Evolutionary conservation across 805 yeast genomes (phyloP).

Genomic region (Teunomyces atbi): DNA sequence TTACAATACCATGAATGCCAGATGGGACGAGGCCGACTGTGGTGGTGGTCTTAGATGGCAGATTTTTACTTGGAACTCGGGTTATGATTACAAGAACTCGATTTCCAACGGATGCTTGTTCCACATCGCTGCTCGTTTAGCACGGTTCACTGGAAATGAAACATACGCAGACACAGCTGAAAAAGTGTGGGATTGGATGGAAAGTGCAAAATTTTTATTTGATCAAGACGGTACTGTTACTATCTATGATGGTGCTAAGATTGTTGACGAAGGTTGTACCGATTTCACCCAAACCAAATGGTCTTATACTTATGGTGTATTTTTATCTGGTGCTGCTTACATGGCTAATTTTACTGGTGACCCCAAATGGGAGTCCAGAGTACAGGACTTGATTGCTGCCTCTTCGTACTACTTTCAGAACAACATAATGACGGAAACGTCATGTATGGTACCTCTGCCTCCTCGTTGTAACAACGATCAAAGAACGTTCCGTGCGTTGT

Average conservation of each 20-base stretch:
- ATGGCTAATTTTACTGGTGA: constrained; percentile 60
- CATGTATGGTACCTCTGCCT: constrained; percentile 49
- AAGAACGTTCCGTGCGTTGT: constrained; percentile 69
- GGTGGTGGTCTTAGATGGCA: constrained; percentile 96
- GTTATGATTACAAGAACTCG: constrained; percentile 89
- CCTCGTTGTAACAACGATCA: constrained; percentile 68
- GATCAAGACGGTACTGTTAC: constrained; percentile 17
- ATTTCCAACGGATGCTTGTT: constrained; percentile 89
- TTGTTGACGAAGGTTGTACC: constrained; percentile 44
- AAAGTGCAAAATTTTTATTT: constrained; percentile 22
- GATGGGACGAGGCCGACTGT: constrained; percentile 81
- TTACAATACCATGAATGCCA: constrained; percentile 81
- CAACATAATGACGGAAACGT: constrained; percentile 57
- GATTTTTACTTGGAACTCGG: constrained; percentile 90
- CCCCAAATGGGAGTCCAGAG: constrained; percentile 40
- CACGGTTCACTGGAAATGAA: constrained; percentile 74
- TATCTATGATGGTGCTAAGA: constrained; percentile 60
- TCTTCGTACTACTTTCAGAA: constrained; percentile 44
- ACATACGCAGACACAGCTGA: constrained; percentile 76
- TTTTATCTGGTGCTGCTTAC: constrained; percentile 68
- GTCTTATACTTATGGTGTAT: constrained; percentile 70
- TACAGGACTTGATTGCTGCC: constrained; percentile 35
- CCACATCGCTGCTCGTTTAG: constrained; percentile 83
- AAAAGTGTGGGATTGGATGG: constrained; percentile 80
- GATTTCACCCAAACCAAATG: constrained; percentile 52